Base-by-base conservation (phyloP, 116 monocot genomes). In the Thalassia testudinum region DNA sequence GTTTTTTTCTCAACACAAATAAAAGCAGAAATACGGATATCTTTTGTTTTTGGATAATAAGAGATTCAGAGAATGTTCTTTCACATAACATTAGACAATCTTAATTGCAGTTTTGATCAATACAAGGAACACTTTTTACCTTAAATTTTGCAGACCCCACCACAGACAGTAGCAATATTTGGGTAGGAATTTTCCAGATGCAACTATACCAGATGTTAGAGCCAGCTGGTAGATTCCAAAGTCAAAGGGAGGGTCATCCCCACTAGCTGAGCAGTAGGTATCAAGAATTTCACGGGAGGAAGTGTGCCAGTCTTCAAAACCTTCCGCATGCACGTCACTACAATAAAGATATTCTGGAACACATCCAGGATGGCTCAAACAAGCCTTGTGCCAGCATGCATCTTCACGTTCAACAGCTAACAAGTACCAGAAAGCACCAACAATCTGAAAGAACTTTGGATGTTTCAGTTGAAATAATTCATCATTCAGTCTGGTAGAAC, bases 131-230 rank as follows among this genome's bases (percentile, higher is more conserved):
- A n/a, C n/a, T 48, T 40, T 40, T 8, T 71, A 87, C 93, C 93
- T 95, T 54, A 95, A 56, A 47, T 84, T 95, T 71, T 81, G 87
- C 43, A 95, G 53, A 26, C 93, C 93, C 84, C 84, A 95, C 93
- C 93, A 95, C 42, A 87, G 57, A 64, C 93, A 87, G 51, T 78
- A 95, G 47, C 62, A 81, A 47, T 81, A 68, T 61, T 95, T 95
- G 20, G 84, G 70, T 34, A 84, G 2, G 24, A 95, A 87, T 37
- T 81, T 74, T 1, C 55, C 66, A 18, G 93, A 87, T 52, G 72
- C 45, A 60, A 72, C 59, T 50, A 95, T 53, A 24, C 78, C 81
- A 69, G 81, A 87, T 22, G 53, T 54, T 38, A 95, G 53, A 40
- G 88, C 75, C 43, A 71, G 73, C 25, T 24, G 25, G 64, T 78